Percentiles rank a stretch among this genome's conserved stretches.
Conservation (phyloP, 805 yeast genomes). For the Lachancea cidri region DNA sequence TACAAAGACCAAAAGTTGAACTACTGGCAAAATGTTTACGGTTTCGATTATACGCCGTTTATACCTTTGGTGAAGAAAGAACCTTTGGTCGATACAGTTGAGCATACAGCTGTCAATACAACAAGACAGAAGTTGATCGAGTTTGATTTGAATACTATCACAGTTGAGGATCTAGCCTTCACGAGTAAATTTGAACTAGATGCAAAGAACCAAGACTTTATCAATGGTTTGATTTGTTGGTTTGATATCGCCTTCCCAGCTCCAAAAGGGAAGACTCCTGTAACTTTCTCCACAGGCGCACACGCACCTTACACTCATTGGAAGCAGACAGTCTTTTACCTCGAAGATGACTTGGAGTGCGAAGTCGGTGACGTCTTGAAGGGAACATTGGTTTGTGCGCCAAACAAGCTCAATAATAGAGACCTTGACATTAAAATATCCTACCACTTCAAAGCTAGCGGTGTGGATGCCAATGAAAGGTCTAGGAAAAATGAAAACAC, state of each 20-base stretch:
- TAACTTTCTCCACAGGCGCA: constrained; percentile 89
- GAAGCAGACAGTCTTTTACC: constrained; percentile 96
- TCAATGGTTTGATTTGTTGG: constrained; percentile 92
- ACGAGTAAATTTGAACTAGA: constrained; percentile 60
- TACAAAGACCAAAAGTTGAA: constrained; percentile 87
- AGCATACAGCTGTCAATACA: constrained; percentile 70
- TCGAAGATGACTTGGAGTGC: constrained; percentile 71
- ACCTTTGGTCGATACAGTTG: constrained; percentile 95
- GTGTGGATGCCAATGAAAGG: constrained; percentile 47
- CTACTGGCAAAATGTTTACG: constrained; percentile 96
- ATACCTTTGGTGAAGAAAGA: constrained; percentile 81
- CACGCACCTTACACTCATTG: constrained; percentile 93
- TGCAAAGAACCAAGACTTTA: constrained; percentile 71
- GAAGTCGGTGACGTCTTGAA: constrained; percentile 70
- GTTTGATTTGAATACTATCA: constrained; percentile 86
- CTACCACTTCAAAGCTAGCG: constrained; percentile 41
- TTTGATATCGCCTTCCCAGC: constrained; percentile 86
- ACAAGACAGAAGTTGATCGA: constrained; percentile 65
- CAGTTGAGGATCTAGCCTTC: constrained; percentile 75
- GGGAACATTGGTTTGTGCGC: constrained; percentile 70
- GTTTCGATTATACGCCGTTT: constrained; percentile 93
- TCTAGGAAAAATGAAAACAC: constrained; percentile 54
- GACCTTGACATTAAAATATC: constrained; percentile 78
- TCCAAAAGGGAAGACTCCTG: constrained; percentile 45
- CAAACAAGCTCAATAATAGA: constrained; percentile 76